These are phyloP conservation scores for Cordyceps farinosa DNA, from an alignment of 2,329 filamentous ascomycete genomes.

Conservation along the genomic window DNA sequence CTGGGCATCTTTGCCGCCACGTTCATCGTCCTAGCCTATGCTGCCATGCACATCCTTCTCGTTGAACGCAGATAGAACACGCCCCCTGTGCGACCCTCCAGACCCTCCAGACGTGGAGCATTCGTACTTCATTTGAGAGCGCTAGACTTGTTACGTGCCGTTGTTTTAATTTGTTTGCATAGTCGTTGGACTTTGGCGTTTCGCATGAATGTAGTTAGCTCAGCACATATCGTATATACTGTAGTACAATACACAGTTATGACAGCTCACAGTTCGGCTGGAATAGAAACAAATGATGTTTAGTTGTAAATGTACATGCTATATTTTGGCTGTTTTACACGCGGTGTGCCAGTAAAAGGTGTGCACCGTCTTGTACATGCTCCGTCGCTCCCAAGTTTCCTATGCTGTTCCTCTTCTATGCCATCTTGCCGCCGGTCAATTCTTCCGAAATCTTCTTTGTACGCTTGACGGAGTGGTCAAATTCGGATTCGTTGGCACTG, in stretches of 20 bases:
- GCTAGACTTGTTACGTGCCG: background rate
- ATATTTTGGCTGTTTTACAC: slow-evolving; percentile 14
- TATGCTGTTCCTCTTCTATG: slow-evolving; percentile 25
- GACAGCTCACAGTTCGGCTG: background rate
- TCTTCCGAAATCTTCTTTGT: slow-evolving; percentile 57
- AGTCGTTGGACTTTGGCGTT: slow-evolving; percentile 9
- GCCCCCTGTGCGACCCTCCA: background rate
- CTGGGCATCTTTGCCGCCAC: slow-evolving; percentile 75
- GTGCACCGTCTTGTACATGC: slow-evolving; percentile 11
- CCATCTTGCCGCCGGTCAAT: slow-evolving; percentile 57
- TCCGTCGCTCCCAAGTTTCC: background rate
- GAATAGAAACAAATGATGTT: background rate
- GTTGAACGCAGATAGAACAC: slow-evolving; percentile 69
- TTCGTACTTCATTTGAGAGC: background rate
- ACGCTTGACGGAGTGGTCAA: slow-evolving; percentile 45
- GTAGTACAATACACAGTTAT: background rate
- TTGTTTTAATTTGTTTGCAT: slow-evolving; percentile 2
- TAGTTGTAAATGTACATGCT: slow-evolving; percentile 16
- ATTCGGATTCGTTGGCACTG: slow-evolving; percentile 37
- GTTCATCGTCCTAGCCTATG: slow-evolving; percentile 86
- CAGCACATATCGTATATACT: background rate
- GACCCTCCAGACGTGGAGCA: background rate
- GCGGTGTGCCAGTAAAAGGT: background rate
- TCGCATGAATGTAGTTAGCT: background rate
- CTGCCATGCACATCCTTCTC: slow-evolving; percentile 87